Evolutionary conservation across 73 alveolate species (phyloP).

Genomic region (Blepharisma japonicum): DNA sequence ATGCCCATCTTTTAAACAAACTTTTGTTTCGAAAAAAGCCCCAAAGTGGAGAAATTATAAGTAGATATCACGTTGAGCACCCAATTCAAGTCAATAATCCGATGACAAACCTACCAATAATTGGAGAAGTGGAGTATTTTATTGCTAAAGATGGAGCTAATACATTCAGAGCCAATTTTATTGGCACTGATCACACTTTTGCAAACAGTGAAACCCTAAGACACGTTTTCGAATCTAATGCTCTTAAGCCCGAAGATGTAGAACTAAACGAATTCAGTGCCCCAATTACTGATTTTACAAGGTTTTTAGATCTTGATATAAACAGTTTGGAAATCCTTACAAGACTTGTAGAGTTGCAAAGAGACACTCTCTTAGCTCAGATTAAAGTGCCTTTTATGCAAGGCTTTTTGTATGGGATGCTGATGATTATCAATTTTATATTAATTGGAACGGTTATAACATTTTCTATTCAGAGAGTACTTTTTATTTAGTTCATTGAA

Average conservation of each 20-base stretch:
- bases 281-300: background rate
- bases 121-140: conserved; percentile 54
- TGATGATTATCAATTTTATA: background rate
- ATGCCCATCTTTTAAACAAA: conserved; percentile 16
- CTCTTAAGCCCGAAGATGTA: conserved; percentile 33
- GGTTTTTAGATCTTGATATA: background rate
- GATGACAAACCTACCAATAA: conserved; percentile 39
- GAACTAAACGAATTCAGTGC: background rate
- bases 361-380: background rate
- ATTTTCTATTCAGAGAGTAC: background rate
- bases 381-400: conserved; percentile 5
- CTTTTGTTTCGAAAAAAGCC: conserved; percentile 1
- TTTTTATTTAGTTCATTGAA: background rate
- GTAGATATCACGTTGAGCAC: conserved; percentile 37
- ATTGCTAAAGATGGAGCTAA: conserved; percentile 1
- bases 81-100: conserved; percentile 48
- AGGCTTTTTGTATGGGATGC: background rate
- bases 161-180: conserved; percentile 30
- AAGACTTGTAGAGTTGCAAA: background rate
- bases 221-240: conserved; percentile 9
- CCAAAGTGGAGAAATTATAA: conserved; percentile 19
- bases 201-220: conserved; percentile 36
- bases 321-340: background rate
- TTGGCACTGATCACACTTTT: conserved; percentile 48
- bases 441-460: background rate